Percentiles rank a stretch among this genome's conserved stretches.
Conservation (phyloP, 768 basidiomycete species). For the Trametes gibbosa region DNA sequence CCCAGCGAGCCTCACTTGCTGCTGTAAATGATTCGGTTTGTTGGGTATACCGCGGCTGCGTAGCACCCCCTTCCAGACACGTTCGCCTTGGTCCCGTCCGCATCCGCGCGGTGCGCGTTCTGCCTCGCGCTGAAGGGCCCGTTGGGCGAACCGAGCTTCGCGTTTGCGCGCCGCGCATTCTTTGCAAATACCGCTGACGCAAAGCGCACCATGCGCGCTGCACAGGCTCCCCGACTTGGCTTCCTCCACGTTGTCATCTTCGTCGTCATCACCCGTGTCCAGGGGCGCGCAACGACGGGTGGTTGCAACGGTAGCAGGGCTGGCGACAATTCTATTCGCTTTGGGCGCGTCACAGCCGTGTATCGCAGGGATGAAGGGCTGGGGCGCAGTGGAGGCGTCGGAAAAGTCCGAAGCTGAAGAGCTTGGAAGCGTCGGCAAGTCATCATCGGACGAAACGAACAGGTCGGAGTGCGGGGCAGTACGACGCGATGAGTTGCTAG, state of each 20-base stretch:
- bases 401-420: constrained; percentile 1
- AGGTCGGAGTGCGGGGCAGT: not conserved
- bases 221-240: not conserved
- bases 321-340: not conserved
- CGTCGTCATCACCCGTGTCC: not conserved
- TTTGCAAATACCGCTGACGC: constrained; percentile 13
- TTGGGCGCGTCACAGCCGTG: constrained; percentile 7
- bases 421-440: not conserved
- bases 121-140: not conserved
- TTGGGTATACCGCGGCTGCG: not conserved
- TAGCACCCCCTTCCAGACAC: not conserved
- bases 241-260: not conserved
- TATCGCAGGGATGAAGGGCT: constrained; percentile 27
- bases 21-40: not conserved
- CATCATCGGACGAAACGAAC: not conserved
- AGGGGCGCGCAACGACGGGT: not conserved
- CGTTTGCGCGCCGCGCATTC: constrained; percentile 5
- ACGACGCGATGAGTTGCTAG: not conserved
- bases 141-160: not conserved
- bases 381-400: constrained; percentile 25
- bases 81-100: not conserved
- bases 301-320: not conserved
- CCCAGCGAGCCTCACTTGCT: no score
- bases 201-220: constrained; percentile 8
- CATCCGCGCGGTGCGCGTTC: not conserved